Conservation (phyloP, 225 moss, liverwort and hornwort genomes). For the Polytrichum formosum region DNA sequence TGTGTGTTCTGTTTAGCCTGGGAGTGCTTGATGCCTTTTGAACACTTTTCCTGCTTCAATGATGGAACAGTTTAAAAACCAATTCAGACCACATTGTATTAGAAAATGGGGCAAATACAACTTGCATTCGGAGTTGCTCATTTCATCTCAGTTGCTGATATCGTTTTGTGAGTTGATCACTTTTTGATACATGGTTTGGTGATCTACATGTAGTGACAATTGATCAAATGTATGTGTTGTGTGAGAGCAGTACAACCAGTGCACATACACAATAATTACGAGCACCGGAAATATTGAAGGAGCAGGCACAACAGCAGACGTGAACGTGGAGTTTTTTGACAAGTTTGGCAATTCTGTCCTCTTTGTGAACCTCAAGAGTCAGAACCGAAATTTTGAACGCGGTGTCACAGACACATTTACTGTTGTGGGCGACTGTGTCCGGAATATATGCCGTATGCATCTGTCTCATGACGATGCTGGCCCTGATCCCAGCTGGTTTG, state of each 20-base stretch:
- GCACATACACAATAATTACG: constrained; percentile 61
- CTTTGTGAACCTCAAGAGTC: constrained; percentile 57
- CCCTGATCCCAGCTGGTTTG: constrained; percentile 56
- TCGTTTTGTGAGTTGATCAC: too few species aligned
- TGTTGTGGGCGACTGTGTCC: constrained; percentile 57
- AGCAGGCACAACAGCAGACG: constrained; percentile 60
- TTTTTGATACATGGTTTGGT: too few species aligned
- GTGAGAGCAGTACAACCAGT: constrained; percentile 48
- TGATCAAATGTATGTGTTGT: too few species aligned
- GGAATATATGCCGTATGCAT: constrained; percentile 59
- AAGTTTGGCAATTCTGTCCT: constrained; percentile 47
- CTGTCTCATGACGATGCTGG: constrained; percentile 66
- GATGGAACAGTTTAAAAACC: too few species aligned
- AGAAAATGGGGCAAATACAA: too few species aligned
- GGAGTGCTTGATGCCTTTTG: too few species aligned
- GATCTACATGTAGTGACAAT: too few species aligned
- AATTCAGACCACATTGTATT: too few species aligned
- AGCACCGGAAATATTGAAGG: constrained; percentile 56
- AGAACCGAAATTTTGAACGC: constrained; percentile 47
- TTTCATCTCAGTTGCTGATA: too few species aligned
- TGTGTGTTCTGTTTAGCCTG: too few species aligned
- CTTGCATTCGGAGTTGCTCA: too few species aligned
- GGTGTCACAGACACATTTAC: constrained; percentile 66
- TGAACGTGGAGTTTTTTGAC: constrained; percentile 70
- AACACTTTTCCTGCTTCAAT: too few species aligned